Base-by-base conservation (phyloP, 2,329 filamentous ascomycete species). In the Colletotrichum cordylinicola region DNA sequence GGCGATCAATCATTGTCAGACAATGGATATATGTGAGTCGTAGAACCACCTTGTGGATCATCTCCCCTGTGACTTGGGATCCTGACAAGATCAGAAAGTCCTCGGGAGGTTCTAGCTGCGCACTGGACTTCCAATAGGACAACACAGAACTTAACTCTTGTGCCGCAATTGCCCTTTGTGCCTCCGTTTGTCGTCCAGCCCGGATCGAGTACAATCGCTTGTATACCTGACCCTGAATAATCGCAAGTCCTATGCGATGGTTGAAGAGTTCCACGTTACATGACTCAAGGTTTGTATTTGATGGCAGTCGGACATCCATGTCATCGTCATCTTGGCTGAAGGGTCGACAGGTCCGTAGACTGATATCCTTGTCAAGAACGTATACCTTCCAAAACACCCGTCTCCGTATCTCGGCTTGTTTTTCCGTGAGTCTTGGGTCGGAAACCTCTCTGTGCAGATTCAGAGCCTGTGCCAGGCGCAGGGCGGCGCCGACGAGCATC, bases 241-340 rank as follows among this genome's bases (percentile, higher is more conserved):
- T 67, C 12, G 80, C 79, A 24, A 81, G 39, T n/a, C 39, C 39
- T n/a, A 43, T 8, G 18, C 39, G 39, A 43, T 43, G 39, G 18
- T 43, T 43, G 18, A 43, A 43, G 39, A 43, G 39, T n/a, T 43
- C 39, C 39, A 43, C 39, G 8, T 10, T 43, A n/a, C 39, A n/a
- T 43, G 39, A n/a, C 1, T 43, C 39, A 9, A n/a, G 16, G 18
- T 43, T n/a, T 43, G 75, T 65, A 16, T 55, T 65, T 64, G 60
- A 77, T 29, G 79, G 80, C 37, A 81, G 39, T 35, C 77, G 77
- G 12, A 78, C 79, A 67, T 81, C 79, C 77, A 81, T 81, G 39
- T 81, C 80, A n/a, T 81, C 80, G 27, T 80, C 79, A 37, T 81
- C 79, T 72, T 81, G 80, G 8, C 68, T 66, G 61, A 78, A 80